Conservation (phyloP, 441 rosid species). For the Rhodomyrtus psidioides region DNA sequence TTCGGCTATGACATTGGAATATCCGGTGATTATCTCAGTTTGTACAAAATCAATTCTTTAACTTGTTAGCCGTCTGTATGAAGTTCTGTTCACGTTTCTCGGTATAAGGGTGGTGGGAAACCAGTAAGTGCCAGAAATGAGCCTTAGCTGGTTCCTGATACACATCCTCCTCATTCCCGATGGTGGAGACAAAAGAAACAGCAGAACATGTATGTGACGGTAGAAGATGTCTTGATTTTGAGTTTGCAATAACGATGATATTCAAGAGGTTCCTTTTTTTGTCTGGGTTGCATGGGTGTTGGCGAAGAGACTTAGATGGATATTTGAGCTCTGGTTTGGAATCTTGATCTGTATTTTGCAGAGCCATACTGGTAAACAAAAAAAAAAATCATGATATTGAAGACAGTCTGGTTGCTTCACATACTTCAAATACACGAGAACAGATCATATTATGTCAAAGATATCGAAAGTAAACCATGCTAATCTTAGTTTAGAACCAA, state of each 20-base stretch:
- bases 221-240: background rate
- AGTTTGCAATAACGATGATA: background rate
- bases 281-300: too few relatives aligned
- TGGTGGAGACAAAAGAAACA: background rate
- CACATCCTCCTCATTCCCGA: too few relatives aligned
- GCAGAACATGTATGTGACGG: background rate
- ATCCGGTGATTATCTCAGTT: conserved; percentile 39
- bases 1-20: conserved; percentile 92
- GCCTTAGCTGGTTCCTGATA: background rate
- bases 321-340: too few relatives aligned
- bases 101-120: background rate
- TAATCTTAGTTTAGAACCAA: too few relatives aligned
- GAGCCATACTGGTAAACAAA: background rate
- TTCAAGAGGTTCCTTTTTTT: background rate
- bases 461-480: too few relatives aligned
- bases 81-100: background rate
- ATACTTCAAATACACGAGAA: background rate
- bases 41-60: background rate
- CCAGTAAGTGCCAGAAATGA: background rate
- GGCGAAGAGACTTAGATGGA: too few relatives aligned
- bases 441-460: too few relatives aligned
- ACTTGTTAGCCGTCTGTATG: background rate
- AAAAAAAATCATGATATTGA: background rate
- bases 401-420: background rate
- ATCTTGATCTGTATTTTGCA: background rate